These are phyloP conservation scores for Metroxylon sagu DNA, from an alignment of 176 grass and related monocot species.

Conservation along the genomic window DNA sequence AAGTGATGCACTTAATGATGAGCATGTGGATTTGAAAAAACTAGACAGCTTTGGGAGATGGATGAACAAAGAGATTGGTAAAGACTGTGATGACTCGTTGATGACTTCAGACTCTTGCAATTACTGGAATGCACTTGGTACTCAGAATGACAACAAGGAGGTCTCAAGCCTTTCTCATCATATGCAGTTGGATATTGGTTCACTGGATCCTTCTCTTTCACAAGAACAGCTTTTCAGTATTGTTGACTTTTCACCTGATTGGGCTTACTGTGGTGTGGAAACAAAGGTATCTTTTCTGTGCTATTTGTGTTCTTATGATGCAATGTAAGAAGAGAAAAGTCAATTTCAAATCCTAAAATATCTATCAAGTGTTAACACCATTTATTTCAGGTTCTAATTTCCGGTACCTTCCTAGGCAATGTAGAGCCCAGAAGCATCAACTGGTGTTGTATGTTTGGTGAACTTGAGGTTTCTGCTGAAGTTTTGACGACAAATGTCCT, in stretches of 20 bases:
- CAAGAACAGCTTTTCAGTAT: constrained; percentile 85
- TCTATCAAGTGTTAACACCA: constrained; percentile 9
- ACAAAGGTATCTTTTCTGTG: constrained; percentile 44
- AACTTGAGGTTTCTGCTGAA: constrained; percentile 70
- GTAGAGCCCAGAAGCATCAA: constrained; percentile 39
- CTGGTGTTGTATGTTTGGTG: constrained; percentile 99
- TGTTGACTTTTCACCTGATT: constrained; percentile 66
- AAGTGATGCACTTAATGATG: not conserved
- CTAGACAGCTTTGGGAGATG: constrained; percentile 95
- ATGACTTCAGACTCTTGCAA: constrained; percentile 56
- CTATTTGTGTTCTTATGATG: not conserved
- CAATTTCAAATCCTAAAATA: not conserved
- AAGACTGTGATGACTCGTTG: constrained; percentile 56
- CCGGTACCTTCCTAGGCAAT: constrained; percentile 50
- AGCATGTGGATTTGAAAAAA: constrained; percentile 48
- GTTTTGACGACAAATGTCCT: constrained; percentile 44
- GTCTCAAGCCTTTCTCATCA: constrained; percentile 42
- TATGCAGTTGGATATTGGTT: constrained; percentile 58
- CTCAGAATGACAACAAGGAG: constrained; percentile 34
- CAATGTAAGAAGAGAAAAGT: not conserved
- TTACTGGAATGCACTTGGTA: constrained; percentile 65
- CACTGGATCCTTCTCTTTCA: constrained; percentile 57
- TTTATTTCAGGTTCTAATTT: constrained; percentile 45
- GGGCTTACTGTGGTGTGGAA: constrained; percentile 51
- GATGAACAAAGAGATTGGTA: constrained; percentile 73